These are phyloP conservation scores for Apiotrichum brassicae DNA, from an alignment of 1,284 basidiomycete species.

Conservation along the genomic window DNA sequence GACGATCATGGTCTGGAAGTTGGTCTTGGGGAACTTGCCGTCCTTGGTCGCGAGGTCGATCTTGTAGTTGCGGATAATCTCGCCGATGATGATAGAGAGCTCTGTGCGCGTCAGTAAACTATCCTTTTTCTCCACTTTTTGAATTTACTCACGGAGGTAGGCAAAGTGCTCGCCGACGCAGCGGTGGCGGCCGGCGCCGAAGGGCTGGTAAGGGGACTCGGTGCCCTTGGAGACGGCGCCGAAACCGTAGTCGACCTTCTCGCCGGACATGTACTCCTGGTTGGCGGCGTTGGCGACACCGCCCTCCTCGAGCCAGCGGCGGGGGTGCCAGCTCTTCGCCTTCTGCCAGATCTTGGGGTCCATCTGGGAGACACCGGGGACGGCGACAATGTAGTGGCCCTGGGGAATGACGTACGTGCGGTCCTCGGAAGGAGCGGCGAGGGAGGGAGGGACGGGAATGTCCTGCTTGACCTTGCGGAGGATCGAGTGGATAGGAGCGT, in stretches of 20 bases:
- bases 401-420: conserved; percentile 76
- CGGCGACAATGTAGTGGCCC: conserved; percentile 85
- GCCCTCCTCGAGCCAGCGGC: conserved; percentile 74
- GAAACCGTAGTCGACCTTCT: conserved; percentile 94
- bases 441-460: conserved; percentile 72
- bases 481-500: conserved; percentile 78
- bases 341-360: conserved; percentile 81
- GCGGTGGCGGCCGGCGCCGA: conserved; percentile 79
- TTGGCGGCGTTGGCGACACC: conserved; percentile 70
- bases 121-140: no score
- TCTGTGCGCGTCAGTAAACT: no score
- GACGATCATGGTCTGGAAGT: conserved; percentile 59
- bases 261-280: conserved; percentile 63
- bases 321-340: conserved; percentile 66
- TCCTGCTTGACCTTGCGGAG: conserved; percentile 80
- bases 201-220: conserved; percentile 86
- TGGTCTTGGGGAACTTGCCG: conserved; percentile 63
- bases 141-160: conserved; percentile 61
- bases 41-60: conserved; percentile 57
- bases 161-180: conserved; percentile 63
- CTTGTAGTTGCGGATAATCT: conserved; percentile 70
- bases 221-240: conserved; percentile 89
- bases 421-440: conserved; percentile 68
- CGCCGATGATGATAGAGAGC: conserved; percentile 74
- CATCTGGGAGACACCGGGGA: conserved; percentile 79